Conservation (phyloP, 2,329 filamentous ascomycete species). For the Fusarium duplospermum region DNA sequence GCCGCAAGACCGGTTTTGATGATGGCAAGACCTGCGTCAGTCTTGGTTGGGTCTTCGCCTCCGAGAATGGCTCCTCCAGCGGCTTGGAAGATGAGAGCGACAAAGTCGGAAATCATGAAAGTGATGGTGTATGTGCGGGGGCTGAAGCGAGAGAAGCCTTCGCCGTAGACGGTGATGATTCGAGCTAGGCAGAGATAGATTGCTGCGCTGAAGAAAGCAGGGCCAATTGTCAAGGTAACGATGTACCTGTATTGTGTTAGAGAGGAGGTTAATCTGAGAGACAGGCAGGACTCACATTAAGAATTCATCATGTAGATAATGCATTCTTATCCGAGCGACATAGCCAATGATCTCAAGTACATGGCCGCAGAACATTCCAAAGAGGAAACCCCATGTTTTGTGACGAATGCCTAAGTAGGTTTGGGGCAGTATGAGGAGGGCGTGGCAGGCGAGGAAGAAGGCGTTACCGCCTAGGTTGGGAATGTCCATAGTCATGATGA, state of each 20-base stretch:
- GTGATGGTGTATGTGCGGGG: slow-evolving; percentile 49
- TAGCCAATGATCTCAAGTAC: slow-evolving; percentile 70
- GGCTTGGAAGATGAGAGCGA: slow-evolving; percentile 63
- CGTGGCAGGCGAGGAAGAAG: slow-evolving; percentile 54
- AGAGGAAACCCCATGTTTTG: slow-evolving; percentile 55
- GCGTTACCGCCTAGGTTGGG: slow-evolving; percentile 34
- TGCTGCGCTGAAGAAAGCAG: slow-evolving; percentile 71
- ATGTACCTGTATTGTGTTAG: slow-evolving; percentile 32
- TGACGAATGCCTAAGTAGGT: slow-evolving; percentile 51
- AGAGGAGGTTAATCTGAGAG: accelerated
- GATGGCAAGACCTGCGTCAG: slow-evolving; percentile 16
- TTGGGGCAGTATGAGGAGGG: slow-evolving; percentile 57
- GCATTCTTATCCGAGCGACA: slow-evolving; percentile 64
- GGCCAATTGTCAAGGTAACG: slow-evolving; percentile 69
- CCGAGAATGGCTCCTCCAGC: slow-evolving; percentile 57
- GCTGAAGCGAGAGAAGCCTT: slow-evolving; percentile 49
- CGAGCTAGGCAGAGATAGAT: slow-evolving; percentile 70
- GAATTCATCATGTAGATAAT: slow-evolving; percentile 65
- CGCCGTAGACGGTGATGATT: slow-evolving; percentile 58
- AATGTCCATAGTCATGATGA: slow-evolving; percentile 26
- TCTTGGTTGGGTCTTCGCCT: slow-evolving; percentile 4
- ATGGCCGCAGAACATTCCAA: slow-evolving; percentile 63
- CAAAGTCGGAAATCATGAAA: slow-evolving; percentile 61
- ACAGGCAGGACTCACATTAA: slow-evolving; percentile 57
- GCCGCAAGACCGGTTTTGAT: slow-evolving; percentile 31